These are phyloP conservation scores for Trichopus zeylanicus DNA, from an alignment of 116 monocot genomes.

Conservation along the genomic window DNA sequence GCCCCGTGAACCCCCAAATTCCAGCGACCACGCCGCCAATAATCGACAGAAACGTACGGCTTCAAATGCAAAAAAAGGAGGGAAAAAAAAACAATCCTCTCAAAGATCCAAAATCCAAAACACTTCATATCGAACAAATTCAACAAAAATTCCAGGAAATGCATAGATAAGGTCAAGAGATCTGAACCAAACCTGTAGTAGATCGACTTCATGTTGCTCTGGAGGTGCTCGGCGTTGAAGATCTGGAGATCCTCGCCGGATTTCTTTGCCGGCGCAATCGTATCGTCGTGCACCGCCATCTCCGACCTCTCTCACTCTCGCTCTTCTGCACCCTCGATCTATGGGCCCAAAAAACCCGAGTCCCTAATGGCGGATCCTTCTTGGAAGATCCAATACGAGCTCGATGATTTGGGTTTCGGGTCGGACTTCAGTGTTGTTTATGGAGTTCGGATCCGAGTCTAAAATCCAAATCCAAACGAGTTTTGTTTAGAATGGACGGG, in stretches of 20 bases:
- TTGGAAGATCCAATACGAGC: too few species aligned
- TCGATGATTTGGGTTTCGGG: too few species aligned
- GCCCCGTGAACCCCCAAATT: constrained; percentile 84
- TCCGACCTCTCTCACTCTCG: too few species aligned
- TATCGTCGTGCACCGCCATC: constrained; percentile 20
- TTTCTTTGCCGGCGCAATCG: constrained; percentile 14
- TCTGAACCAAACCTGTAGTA: constrained; percentile 44
- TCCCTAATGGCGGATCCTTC: too few species aligned
- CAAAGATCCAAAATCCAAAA: not conserved
- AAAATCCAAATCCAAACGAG: too few species aligned
- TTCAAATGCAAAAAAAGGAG: constrained; percentile 5
- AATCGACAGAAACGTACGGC: constrained; percentile 91
- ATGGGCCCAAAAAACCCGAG: too few species aligned
- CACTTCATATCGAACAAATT: not conserved
- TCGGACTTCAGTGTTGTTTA: too few species aligned
- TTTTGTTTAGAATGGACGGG: too few species aligned
- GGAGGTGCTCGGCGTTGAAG: constrained; percentile 58
- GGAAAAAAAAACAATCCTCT: not conserved
- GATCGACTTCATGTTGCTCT: constrained; percentile 58
- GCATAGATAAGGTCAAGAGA: not conserved
- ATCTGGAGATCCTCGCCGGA: constrained; percentile 42
- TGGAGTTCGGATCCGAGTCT: too few species aligned
- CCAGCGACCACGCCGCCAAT: constrained; percentile 91
- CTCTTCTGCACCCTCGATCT: too few species aligned
- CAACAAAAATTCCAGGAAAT: not conserved